Evolutionary conservation across 78 protist genomes (phyloP), one percentile per base, ranked within the genome.

Genomic region (Blattamonas nauphoetae): DNA sequence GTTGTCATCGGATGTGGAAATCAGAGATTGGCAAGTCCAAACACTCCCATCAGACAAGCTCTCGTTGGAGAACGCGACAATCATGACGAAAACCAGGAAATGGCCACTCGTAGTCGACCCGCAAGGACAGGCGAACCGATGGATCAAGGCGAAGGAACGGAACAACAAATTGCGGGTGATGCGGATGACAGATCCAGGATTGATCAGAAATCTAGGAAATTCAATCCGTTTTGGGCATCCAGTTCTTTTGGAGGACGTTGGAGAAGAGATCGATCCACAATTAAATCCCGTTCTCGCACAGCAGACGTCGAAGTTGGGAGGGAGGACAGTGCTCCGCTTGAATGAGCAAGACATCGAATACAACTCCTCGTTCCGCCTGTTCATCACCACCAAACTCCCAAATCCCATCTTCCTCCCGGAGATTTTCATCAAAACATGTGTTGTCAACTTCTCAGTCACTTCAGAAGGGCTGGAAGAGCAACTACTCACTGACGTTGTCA

Each of bases 61-160:
- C 38, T 88, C 91, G 44, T 64, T 91, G 2, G 94, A 91, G 55
- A 92, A 91, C 77, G 95, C 92, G 21, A 80, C 92, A 44, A 46
- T 94, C 35, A 88, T 84, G 80, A 55, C 82, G 36, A 29, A 81
- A 6, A 81, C 85, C 34, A 77, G 38, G 41, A 85, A 94, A 35
- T 94, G 93, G 92, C 95, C 95, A 41, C 90, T 94, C 1, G 64
- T 90, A 71, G 93, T 94, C 83, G 97, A 94, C 86, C 97, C 97
- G 38, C 93, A 92, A 41, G 91, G 86, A 32, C 97, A 94, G 79
- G 96, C 96, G n/a, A 90, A 88, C 88, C 29, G 42, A 35, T 96
- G 95, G 94, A 78, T 96, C 11, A 55, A 21, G 21, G 71, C 11
- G 71, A 55, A 86, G n/a, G 42, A n/a, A 35, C 90, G 90, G 92